These are phyloP conservation scores for Citrullus mucosospermus DNA, from an alignment of 306 rosid genomes.

Conservation along the genomic window DNA sequence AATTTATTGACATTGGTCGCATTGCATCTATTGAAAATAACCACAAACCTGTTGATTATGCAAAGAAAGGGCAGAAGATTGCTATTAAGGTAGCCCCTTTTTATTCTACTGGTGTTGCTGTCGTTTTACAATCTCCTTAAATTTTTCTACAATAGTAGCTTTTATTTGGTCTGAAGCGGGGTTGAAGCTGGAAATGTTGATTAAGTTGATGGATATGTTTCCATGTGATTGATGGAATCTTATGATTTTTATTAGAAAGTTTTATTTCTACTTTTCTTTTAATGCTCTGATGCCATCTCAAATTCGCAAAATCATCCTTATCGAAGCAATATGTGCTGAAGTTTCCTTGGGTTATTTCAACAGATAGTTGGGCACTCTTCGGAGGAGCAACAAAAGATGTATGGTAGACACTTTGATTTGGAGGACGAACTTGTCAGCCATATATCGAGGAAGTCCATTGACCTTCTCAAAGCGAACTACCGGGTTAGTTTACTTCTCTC, in stretches of 20 bases:
- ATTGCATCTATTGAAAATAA: conserved; percentile 83
- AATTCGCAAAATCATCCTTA: neutral
- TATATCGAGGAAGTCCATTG: conserved; percentile 78
- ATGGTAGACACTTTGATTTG: conserved; percentile 85
- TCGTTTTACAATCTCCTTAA: neutral
- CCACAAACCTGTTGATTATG: conserved; percentile 76
- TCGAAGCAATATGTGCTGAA: neutral
- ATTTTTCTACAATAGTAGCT: neutral
- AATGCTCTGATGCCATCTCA: neutral
- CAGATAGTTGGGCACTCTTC: conserved; percentile 67
- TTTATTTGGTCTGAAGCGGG: neutral
- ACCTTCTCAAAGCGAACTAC: conserved; percentile 63
- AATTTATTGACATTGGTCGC: conserved; percentile 75
- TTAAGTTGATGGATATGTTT: neutral
- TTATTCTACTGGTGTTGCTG: neutral
- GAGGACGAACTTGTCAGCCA: conserved; percentile 94
- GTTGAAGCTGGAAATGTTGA: neutral
- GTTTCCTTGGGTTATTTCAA: conserved; percentile 12
- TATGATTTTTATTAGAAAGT: neutral
- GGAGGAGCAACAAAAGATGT: conserved; percentile 95
- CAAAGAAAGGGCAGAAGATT: conserved; percentile 78
- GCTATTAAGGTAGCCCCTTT: conserved; percentile 69
- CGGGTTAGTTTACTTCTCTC: conserved; percentile 42
- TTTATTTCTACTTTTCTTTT: neutral
- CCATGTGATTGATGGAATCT: neutral